Evolutionary conservation across 345 rosid species (phyloP).

Genomic region (Eucalyptus cloeziana): DNA sequence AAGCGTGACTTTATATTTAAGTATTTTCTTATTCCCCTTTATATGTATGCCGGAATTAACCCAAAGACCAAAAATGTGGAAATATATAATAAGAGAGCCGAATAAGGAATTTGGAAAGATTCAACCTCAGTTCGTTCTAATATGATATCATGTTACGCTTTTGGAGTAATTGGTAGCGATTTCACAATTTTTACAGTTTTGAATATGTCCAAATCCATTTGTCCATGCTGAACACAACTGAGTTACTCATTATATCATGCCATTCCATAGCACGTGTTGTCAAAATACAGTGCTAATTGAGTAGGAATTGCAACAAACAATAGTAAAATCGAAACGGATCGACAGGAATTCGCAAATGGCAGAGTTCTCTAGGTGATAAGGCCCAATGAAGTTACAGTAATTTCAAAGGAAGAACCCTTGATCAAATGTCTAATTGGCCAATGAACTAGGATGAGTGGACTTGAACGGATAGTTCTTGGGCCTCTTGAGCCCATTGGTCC

Average conservation of each 20-base stretch:
- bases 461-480: neutral
- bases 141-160: neutral
- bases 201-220: neutral
- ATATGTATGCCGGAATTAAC: accelerated
- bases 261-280: neutral
- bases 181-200: neutral
- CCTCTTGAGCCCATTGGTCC: neutral
- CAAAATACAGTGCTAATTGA: neutral
- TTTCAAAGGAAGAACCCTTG: neutral
- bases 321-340: neutral
- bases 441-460: neutral
- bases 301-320: neutral
- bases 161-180: neutral
- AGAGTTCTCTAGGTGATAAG: neutral
- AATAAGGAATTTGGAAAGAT: neutral
- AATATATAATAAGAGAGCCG: neutral
- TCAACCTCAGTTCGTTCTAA: neutral
- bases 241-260: neutral
- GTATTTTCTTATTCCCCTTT: neutral
- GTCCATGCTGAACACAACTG: neutral
- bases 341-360: neutral
- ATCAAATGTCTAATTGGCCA: neutral
- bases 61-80: neutral
- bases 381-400: neutral
- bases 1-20: neutral